Evolutionary conservation across 257 asterid species (phyloP), one percentile per base, ranked within the genome.

Genomic region (Solanum etuberosum): DNA sequence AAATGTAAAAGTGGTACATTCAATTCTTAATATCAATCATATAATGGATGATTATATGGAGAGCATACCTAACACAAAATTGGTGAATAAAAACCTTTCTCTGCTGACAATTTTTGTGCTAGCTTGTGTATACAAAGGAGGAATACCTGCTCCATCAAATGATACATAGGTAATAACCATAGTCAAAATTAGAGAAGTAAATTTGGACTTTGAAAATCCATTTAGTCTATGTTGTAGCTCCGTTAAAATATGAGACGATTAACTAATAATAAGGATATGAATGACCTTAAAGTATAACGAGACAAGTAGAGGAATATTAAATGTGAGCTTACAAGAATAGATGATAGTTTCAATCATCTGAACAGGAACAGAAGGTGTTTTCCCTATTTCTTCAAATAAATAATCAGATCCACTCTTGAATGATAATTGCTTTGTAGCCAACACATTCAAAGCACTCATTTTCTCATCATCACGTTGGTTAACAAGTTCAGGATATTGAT

Each of bases 381-480:
- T 87, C 29, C 87, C 86, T 3, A 78, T 48, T 76, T 76, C 88
- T 27, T 78, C 54, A 37, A 78, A 21, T 21, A 40, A 27, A 25
- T 42, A 87, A 38, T 27, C 21, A 20, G 87, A 83, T 43, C 84
- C 65, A 83, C 87, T 87, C n/a, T 35, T 87, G 78, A 84, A 84
- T 38, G 86, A 84, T 35, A 59, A 0, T 14, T 63, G 21, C 18
- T 46, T 48, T 37, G 87, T 37, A 82, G 89, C 89, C 78, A 87
- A n/a, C 14, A 87, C 3, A 87, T 83, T 29, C 35, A 87, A 83
- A 14, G 89, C 67, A 15, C 84, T 87, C 43, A 15, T 48, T 20
- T 81, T 83, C 1, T 46, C 35, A 12, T 72, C 84, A 87, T 83
- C 40, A 34, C 3, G 40, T 59, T 1, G n/a, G 14, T 15, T 27